Evolutionary conservation across 1,284 basidiomycete genomes (phyloP).

Genomic region (Peniophora sp.): DNA sequence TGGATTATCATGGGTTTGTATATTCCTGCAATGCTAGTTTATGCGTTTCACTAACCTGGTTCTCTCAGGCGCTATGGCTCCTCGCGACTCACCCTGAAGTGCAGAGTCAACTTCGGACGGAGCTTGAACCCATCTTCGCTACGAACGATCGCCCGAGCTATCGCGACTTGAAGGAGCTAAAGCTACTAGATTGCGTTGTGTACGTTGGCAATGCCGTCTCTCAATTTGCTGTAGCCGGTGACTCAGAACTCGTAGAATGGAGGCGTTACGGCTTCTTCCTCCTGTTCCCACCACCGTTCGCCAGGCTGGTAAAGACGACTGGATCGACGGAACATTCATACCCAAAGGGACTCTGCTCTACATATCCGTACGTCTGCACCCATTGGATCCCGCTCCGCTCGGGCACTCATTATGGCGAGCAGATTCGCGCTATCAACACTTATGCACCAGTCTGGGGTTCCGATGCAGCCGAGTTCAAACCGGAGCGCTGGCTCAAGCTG

Average conservation of each 20-base stretch:
- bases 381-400: not conserved
- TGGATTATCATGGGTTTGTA: conserved; percentile 35
- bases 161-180: conserved; percentile 35
- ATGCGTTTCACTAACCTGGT: not conserved
- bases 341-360: conserved; percentile 39
- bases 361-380: conserved; percentile 29
- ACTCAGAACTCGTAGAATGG: conserved; percentile 16
- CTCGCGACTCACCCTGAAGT: conserved; percentile 24
- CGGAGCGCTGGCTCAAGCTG: conserved; percentile 34
- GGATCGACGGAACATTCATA: conserved; percentile 35
- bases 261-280: conserved; percentile 33
- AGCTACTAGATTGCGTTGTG: conserved; percentile 41
- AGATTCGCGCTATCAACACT: conserved; percentile 44
- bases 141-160: conserved; percentile 32
- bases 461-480: conserved; percentile 38
- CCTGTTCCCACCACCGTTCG: conserved; percentile 41
- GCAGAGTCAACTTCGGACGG: conserved; percentile 35
- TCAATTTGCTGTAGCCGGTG: not conserved
- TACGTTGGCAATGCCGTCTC: conserved; percentile 17
- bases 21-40: not conserved
- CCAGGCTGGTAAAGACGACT: conserved; percentile 31
- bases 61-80: conserved; percentile 29
- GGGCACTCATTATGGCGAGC: not conserved
- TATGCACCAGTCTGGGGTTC: conserved; percentile 37
- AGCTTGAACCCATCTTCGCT: conserved; percentile 29